These are phyloP conservation scores for Diplodia scrobiculata DNA, from an alignment of 2,329 filamentous ascomycete species.

Conservation along the genomic window DNA sequence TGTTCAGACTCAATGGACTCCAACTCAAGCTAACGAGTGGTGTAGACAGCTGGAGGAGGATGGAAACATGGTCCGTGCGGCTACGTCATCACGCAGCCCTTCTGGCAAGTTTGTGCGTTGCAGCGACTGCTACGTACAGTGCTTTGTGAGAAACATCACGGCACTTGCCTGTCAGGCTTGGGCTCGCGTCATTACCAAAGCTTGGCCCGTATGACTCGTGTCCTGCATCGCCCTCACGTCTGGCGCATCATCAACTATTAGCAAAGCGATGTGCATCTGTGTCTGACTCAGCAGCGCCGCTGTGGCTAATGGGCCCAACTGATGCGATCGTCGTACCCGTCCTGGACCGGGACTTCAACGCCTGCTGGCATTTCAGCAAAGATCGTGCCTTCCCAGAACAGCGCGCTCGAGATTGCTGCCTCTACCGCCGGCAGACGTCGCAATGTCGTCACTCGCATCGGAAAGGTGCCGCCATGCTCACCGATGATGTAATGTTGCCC, in stretches of 20 bases:
- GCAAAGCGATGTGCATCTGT: not conserved
- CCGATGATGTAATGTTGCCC: constrained; percentile 19
- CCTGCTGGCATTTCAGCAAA: too few relatives aligned
- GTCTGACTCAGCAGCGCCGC: not conserved
- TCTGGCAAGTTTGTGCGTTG: not conserved
- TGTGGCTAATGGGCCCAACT: too few relatives aligned
- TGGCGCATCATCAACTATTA: too few relatives aligned
- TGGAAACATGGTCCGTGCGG: constrained; percentile 1
- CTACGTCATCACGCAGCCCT: constrained; percentile 4
- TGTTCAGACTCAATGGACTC: too few relatives aligned
- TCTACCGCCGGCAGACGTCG: not conserved
- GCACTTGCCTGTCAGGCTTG: not conserved
- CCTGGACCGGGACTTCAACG: not conserved
- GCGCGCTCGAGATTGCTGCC: not conserved
- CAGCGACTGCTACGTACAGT: too few relatives aligned
- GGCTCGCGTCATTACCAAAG: not conserved
- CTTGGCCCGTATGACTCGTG: too few relatives aligned
- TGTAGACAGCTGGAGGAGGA: not conserved
- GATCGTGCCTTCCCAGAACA: not conserved
- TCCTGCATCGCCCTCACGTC: too few relatives aligned
- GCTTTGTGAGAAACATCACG: not conserved
- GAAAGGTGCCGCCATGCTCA: not conserved
- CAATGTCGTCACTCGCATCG: constrained; percentile 10
- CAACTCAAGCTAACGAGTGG: not conserved
- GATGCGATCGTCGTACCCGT: not conserved